A percentile compares a stretch with the other conserved stretches of the same genome.
phyloP scores from a whole-genome alignment of 192 early-diverging fungal genomes.

The Coemansia guatemalensis region DNA sequence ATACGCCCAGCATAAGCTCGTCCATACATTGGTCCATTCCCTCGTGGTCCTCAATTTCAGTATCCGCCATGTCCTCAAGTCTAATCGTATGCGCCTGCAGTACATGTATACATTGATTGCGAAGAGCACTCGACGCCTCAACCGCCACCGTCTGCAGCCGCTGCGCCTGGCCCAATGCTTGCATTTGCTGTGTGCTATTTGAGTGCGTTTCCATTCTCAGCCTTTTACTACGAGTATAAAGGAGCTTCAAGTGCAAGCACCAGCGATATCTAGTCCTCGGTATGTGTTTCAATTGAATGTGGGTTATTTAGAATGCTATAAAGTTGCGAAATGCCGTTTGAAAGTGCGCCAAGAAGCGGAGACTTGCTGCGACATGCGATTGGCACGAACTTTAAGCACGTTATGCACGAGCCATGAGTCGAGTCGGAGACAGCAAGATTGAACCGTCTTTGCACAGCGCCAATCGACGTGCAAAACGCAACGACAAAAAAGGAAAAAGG shows the following conservation, averaged over 20 bases:
- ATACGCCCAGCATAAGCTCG: conserved; percentile 38
- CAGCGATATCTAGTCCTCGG: background rate
- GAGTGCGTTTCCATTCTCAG: background rate
- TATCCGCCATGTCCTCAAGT: conserved; percentile 34
- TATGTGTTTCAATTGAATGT: background rate
- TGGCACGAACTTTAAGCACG: background rate
- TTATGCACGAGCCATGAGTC: background rate
- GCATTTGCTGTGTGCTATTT: conserved; percentile 10
- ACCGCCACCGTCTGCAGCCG: conserved; percentile 39
- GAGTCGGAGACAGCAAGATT: background rate
- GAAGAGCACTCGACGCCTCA: conserved; percentile 33
- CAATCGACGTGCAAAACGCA: background rate
- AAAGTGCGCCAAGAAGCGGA: background rate
- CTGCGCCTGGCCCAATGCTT: conserved; percentile 22
- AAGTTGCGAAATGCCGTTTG: background rate
- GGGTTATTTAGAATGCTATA: background rate
- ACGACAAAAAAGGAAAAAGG: background rate
- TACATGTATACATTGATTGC: conserved; percentile 24
- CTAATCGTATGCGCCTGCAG: conserved; percentile 41
- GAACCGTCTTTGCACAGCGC: background rate
- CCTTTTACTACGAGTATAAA: background rate
- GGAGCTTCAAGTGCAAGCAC: background rate
- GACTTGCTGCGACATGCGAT: background rate
- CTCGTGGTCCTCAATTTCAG: conserved; percentile 28
- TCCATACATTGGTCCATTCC: conserved; percentile 25